Percentiles rank a stretch among this genome's conserved stretches.
Conservation (phyloP, 2,329 filamentous ascomycete genomes). For the Aspergillus neotritici region DNA sequence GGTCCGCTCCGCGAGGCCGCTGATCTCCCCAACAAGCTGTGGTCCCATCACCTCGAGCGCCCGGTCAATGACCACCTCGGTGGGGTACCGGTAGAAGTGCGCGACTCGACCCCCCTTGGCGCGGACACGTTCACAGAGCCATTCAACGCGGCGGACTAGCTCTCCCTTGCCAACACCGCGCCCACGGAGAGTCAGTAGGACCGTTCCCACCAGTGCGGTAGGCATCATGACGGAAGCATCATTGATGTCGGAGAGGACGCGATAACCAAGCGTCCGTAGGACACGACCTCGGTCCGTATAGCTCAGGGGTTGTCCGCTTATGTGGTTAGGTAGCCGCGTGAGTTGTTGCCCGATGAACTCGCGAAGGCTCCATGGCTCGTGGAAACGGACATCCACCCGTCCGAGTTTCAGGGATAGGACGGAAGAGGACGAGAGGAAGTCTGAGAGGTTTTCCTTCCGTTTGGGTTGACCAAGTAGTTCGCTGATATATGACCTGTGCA, state of each 20-base stretch:
- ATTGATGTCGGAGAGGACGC: constrained; percentile 90
- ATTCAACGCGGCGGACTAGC: constrained; percentile 78
- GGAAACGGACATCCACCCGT: constrained; percentile 89
- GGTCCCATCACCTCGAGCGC: constrained; percentile 88
- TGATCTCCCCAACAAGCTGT: constrained; percentile 74
- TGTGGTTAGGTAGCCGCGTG: constrained; percentile 46
- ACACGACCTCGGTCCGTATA: constrained; percentile 62
- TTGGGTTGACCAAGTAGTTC: constrained; percentile 92
- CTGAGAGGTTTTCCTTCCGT: constrained; percentile 84
- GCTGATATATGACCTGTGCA: constrained; percentile 72
- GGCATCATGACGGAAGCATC: constrained; percentile 97
- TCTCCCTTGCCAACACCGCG: constrained; percentile 86
- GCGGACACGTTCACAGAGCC: constrained; percentile 75
- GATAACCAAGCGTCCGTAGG: constrained; percentile 81
- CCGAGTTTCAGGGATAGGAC: constrained; percentile 84
- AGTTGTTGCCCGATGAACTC: constrained; percentile 76
- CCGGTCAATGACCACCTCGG: constrained; percentile 77
- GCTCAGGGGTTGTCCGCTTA: constrained; percentile 38
- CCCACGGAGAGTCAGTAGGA: constrained; percentile 82
- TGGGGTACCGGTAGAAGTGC: constrained; percentile 77
- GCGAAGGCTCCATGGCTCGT: constrained; percentile 88
- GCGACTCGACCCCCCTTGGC: constrained; percentile 88
- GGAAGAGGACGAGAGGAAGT: constrained; percentile 84
- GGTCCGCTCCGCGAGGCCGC: constrained; percentile 79
- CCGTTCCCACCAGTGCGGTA: constrained; percentile 89